A percentile compares a stretch with the other conserved stretches of the same genome.
These are phyloP conservation scores for Starmerella apicola DNA, from an alignment of 805 yeast species.

Conservation along the genomic window DNA sequence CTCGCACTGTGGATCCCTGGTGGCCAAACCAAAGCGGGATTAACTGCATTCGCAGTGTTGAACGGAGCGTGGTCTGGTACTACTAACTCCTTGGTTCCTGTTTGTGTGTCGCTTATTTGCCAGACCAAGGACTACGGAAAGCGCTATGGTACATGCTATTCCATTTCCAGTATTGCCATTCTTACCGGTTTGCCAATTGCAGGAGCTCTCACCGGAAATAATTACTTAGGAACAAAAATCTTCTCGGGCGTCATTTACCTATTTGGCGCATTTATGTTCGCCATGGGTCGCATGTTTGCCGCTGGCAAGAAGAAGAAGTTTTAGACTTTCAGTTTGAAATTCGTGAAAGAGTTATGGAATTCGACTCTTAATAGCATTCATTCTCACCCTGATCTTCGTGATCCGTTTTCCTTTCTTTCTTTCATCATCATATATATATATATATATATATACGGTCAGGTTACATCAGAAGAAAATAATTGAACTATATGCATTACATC, in stretches of 20 bases:
- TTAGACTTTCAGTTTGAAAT: background rate
- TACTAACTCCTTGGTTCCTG: constrained; percentile 54
- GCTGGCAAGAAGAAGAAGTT: constrained; percentile 20
- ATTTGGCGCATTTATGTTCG: constrained; percentile 21
- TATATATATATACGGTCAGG: background rate
- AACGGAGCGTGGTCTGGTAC: constrained; percentile 22
- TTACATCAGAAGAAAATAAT: background rate
- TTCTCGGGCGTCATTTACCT: constrained; percentile 26
- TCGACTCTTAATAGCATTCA: no score
- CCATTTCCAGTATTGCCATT: constrained; percentile 30
- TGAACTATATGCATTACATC: no score
- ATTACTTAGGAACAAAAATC: constrained; percentile 26
- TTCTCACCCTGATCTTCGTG: no score
- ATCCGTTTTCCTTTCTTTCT: no score
- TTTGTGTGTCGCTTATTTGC: constrained; percentile 52
- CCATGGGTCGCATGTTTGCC: constrained; percentile 23
- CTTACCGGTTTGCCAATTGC: constrained; percentile 32
- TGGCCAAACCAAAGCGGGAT: constrained; percentile 31
- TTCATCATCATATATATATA: no score
- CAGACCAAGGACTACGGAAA: constrained; percentile 54
- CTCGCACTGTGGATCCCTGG: constrained; percentile 58
- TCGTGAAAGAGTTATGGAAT: no score
- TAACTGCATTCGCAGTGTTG: constrained; percentile 41
- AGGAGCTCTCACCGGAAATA: constrained; percentile 25
- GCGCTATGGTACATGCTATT: constrained; percentile 56